Base-by-base conservation (phyloP, 495 filamentous ascomycete species). In the Neurospora sp. region DNA sequence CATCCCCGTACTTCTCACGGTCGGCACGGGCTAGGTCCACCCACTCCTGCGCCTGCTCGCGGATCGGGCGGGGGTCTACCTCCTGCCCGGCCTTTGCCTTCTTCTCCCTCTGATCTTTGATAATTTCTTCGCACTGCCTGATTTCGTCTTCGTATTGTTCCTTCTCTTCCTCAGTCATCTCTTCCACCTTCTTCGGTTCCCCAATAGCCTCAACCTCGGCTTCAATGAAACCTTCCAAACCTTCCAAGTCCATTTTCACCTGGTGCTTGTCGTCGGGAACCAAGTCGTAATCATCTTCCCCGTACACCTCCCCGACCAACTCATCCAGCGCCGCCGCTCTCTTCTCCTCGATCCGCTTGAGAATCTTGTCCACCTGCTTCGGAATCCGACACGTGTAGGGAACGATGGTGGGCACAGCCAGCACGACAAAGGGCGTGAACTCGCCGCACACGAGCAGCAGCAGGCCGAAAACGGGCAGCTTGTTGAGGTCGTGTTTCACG, bases 371-470 rank as follows among this genome's bases (percentile, higher is more conserved):
- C 0, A 91, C 77, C 81, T 98, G 95, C 45, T 77, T 78, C 0
- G 96, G 96, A 10, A 97, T 89, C 3, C 93, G 88, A 78, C 94
- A 97, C 0, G 93, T 91, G 71, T 85, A 87, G 0, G 95, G 95
- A 16, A 96, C 91, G 41, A 93, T 80, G 9, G 84, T 82, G 7
- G 88, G 88, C 20, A 94, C 81, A n/a, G 92, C 83, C 6, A 91
- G 80, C 0, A 91, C 86, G 8, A 96, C 79, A 2, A 98, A 74
- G 0, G 94, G 93, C 8, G 93, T 93, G 79, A 96, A 89, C 78
- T 98, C 95, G 3, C 93, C 96, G 78, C 90, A 93, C 44, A 96
- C 61, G 1, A 94, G 71, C 2, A 97, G 84, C 3, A 97, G 78
- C 3, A 97, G 27, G 0, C 78, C 87, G 79, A 99, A 97, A 3